Evolutionary conservation across 345 rosid species (phyloP).

Genomic region (Laguncularia racemosa): DNA sequence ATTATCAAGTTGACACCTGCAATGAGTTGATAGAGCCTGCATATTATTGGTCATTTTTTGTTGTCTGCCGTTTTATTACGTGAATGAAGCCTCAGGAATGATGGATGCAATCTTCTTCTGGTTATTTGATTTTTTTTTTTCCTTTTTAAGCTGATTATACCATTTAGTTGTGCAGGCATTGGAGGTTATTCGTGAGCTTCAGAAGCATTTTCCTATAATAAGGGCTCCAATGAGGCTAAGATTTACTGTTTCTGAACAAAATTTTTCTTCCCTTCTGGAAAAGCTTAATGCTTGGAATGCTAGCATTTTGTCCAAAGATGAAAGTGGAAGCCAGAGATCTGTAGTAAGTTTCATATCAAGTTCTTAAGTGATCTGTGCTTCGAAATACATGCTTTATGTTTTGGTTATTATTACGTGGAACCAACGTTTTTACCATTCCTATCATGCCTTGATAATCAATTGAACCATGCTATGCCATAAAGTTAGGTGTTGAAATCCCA

Average conservation of each 20-base stretch:
- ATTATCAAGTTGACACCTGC: too few species aligned
- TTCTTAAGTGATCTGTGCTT: background rate
- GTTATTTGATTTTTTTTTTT: too few species aligned
- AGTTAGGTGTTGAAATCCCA: too few species aligned
- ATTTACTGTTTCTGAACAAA: slow-evolving; percentile 41
- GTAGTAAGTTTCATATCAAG: slow-evolving; percentile 41
- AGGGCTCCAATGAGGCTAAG: slow-evolving; percentile 89
- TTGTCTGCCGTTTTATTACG: too few species aligned
- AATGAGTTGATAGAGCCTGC: too few species aligned
- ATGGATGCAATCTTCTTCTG: too few species aligned
- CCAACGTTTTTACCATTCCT: too few species aligned
- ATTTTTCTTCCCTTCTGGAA: slow-evolving; percentile 41
- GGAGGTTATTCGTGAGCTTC: slow-evolving; percentile 89
- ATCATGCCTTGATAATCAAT: too few species aligned
- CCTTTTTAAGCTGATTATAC: background rate
- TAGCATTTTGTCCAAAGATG: slow-evolving; percentile 64
- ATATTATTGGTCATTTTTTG: too few species aligned
- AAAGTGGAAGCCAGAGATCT: slow-evolving; percentile 55
- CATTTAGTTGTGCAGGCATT: slow-evolving; percentile 48
- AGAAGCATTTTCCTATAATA: slow-evolving; percentile 86
- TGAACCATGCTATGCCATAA: too few species aligned
- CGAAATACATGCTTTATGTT: background rate
- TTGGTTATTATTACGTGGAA: background rate
- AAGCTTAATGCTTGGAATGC: slow-evolving; percentile 60
- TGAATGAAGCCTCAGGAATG: too few species aligned